phyloP scores from a whole-genome alignment of 345 rosid genomes.

The Gossypioides kirkii region DNA sequence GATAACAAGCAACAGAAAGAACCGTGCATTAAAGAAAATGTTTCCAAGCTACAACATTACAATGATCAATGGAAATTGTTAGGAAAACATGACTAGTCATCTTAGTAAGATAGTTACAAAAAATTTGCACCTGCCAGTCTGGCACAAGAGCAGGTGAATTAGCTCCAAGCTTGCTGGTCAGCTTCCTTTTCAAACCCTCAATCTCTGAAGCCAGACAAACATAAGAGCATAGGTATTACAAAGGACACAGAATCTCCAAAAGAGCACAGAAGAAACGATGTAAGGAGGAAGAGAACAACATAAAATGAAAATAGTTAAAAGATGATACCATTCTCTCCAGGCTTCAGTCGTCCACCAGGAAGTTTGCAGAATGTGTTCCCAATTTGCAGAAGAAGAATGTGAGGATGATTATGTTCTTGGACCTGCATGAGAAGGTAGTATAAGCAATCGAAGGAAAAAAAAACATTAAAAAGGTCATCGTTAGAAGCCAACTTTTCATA shows the following conservation, averaged over 20 bases:
- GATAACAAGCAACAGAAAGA: not conserved
- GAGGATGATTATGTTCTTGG: slow-evolving; percentile 95
- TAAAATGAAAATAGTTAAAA: not conserved
- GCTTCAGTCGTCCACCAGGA: slow-evolving; percentile 96
- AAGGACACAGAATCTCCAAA: slow-evolving; percentile 7
- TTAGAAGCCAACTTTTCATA: not conserved
- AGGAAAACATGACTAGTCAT: not conserved
- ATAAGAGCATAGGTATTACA: slow-evolving; percentile 5
- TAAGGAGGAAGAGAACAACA: not conserved
- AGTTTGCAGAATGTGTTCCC: slow-evolving; percentile 98
- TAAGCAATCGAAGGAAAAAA: not conserved
- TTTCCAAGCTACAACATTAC: not conserved
- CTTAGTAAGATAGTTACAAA: not conserved
- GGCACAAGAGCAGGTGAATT: slow-evolving; percentile 71
- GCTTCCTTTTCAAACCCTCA: slow-evolving; percentile 89
- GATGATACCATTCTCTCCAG: slow-evolving; percentile 86
- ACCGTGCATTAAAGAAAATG: not conserved
- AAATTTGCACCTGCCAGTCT: slow-evolving; percentile 74
- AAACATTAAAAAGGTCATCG: not conserved
- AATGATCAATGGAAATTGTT: not conserved
- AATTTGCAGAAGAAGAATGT: slow-evolving; percentile 91
- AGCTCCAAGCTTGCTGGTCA: slow-evolving; percentile 94
- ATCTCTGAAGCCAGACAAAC: slow-evolving; percentile 45
- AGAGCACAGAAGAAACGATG: not conserved
- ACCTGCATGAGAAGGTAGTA: slow-evolving; percentile 48